Conservation (phyloP, 176 grass and related monocot genomes). For the Ensete ventricosum region DNA sequence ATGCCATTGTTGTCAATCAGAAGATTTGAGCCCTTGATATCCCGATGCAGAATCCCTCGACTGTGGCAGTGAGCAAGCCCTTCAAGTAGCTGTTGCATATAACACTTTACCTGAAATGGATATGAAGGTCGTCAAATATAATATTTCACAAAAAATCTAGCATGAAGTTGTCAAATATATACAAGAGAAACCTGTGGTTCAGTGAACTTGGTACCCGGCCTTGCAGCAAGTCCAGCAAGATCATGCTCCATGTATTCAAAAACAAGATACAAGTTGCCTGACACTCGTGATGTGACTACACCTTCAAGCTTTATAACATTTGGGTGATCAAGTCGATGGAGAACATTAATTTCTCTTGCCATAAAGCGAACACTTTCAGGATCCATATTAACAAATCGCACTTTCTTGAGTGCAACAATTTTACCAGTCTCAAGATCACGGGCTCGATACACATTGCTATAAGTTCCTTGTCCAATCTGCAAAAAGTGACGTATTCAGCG, state of each 20-base stretch:
- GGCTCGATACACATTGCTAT: conserved; percentile 78
- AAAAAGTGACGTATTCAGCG: background rate
- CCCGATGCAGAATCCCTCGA: conserved; percentile 60
- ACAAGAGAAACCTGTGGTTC: conserved; percentile 46
- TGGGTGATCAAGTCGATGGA: conserved; percentile 64
- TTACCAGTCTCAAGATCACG: conserved; percentile 64
- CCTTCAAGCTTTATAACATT: conserved; percentile 91
- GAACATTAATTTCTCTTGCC: conserved; percentile 75
- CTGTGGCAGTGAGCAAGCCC: conserved; percentile 79
- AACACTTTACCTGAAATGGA: conserved; percentile 61
- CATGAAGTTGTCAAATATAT: background rate
- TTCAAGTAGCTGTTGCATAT: conserved; percentile 57
- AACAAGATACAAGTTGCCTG: conserved; percentile 67
- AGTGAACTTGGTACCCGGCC: conserved; percentile 65
- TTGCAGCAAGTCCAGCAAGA: conserved; percentile 60
- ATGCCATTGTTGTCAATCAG: conserved; percentile 53
- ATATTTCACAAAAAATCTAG: background rate
- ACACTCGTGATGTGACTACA: conserved; percentile 53
- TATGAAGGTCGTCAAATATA: conserved; percentile 15
- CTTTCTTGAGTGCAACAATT: conserved; percentile 76
- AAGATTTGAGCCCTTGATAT: conserved; percentile 86
- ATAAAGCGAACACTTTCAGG: conserved; percentile 91
- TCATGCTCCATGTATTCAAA: conserved; percentile 93
- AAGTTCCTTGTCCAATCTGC: conserved; percentile 92
- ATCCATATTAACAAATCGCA: conserved; percentile 77